Evolutionary conservation across 2,329 filamentous ascomycete species (phyloP), one percentile per base, ranked within the genome.

Genomic region (Penicillium paneum): DNA sequence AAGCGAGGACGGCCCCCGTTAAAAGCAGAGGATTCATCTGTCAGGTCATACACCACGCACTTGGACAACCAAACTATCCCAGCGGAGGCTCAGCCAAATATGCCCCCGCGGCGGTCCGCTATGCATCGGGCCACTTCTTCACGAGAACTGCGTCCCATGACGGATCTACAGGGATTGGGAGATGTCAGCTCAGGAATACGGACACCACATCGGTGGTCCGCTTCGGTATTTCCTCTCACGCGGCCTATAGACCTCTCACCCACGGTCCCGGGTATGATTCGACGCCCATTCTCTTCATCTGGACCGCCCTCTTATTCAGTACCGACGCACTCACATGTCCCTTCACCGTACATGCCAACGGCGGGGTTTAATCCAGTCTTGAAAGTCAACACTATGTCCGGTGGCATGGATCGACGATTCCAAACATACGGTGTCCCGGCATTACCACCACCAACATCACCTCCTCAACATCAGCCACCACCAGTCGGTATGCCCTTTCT

Each of bases 1-100:
- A 78, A 78, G 61, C 67, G 76, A 63, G 75, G 75, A 36, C 65
- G 75, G 43, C 75, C 75, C 36, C 74, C 74, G 42, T 57, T 77
- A 32, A 75, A 75, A 55, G 73, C 74, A 38, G 74, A 76, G 42
- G 74, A 76, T 45, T 66, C 71, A 8, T 68, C 71, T 11, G 57
- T 72, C 15, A 63, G 69, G 48, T 60, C 68, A 24, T 71, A 68
- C 50, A 56, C 67, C 15, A 52, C 67, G 5, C 66, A 69, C 39
- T 42, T 67, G 26, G 71, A 71, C 5, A 65, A 64, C 28, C 52
- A 63, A 29, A 49, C 59, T 10, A 46, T 62, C n/a, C 54, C 64
- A 5, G 62, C 63, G 13, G 71, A 69, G 38, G 62, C 55, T 15
- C 70, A 68, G 34, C 40, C 56, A 39, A 48, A 62, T 11, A 55